phyloP scores from a whole-genome alignment of 1,139 yeast species.

The Saccharomyces hybrid region DNA sequence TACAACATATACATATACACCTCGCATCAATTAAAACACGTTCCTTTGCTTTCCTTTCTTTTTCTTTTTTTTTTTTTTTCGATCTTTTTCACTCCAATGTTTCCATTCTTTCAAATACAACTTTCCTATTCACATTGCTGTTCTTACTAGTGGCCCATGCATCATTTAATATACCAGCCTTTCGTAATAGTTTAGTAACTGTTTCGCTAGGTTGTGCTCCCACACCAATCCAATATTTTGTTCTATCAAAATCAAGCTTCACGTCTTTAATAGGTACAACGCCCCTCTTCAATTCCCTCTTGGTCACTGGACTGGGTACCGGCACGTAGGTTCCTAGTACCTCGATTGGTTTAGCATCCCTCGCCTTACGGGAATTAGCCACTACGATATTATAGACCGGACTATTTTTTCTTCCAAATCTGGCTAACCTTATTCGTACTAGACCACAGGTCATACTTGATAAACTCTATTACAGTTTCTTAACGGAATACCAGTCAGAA shows the following conservation, averaged over 20 bases:
- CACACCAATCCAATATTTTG: slow-evolving; percentile 97
- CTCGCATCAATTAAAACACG: not conserved
- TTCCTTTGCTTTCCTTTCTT: not conserved
- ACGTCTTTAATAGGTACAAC: slow-evolving; percentile 67
- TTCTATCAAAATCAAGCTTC: slow-evolving; percentile 73
- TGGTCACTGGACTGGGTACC: slow-evolving; percentile 59
- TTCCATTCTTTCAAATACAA: not conserved
- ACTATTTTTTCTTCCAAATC: slow-evolving; percentile 83
- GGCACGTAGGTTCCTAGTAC: slow-evolving; percentile 94
- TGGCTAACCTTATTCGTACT: slow-evolving; percentile 75
- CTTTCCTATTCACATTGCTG: not conserved
- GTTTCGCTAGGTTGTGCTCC: slow-evolving; percentile 96
- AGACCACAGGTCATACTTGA: slow-evolving; percentile 35
- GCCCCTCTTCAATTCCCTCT: slow-evolving; percentile 46
- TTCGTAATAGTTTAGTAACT: slow-evolving; percentile 67
- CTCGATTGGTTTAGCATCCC: slow-evolving; percentile 84
- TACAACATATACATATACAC: not conserved
- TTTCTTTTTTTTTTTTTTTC: too few relatives aligned
- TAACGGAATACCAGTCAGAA: not conserved
- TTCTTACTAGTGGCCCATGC: slow-evolving; percentile 40
- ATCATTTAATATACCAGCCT: slow-evolving; percentile 68
- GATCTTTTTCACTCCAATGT: not conserved
- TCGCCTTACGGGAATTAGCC: slow-evolving; percentile 58
- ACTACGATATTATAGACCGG: slow-evolving; percentile 93
- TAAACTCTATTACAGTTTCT: not conserved